Conservation (phyloP, 306 rosid genomes). For the Prunus dulcis region DNA sequence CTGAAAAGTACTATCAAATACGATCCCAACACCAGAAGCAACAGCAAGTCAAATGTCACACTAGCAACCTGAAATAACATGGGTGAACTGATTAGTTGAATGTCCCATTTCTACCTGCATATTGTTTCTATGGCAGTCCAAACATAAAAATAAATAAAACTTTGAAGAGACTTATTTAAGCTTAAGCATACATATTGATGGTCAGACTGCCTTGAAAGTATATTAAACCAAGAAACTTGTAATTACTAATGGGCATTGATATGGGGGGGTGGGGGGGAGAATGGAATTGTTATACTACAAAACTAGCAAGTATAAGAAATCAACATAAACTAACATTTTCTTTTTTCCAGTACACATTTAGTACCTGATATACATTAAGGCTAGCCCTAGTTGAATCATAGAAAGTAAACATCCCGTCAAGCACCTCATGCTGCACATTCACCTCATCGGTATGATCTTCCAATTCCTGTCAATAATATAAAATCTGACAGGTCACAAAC, state of each 20-base stretch:
- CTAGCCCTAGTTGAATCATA: constrained; percentile 66
- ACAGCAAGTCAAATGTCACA: constrained; percentile 90
- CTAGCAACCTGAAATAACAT: constrained; percentile 81
- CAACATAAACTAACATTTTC: constrained; percentile 31
- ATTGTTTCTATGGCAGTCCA: background rate
- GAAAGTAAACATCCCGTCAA: constrained; percentile 88
- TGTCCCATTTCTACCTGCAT: background rate
- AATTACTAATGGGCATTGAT: background rate
- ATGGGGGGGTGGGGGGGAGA: background rate
- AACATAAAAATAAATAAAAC: background rate
- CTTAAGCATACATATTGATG: no score
- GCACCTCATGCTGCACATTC: constrained; percentile 71
- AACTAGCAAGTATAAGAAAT: background rate
- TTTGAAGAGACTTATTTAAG: background rate
- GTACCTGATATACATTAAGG: constrained; percentile 85
- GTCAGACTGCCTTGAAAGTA: background rate
- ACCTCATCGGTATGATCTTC: constrained; percentile 84
- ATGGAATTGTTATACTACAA: background rate
- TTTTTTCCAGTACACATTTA: background rate
- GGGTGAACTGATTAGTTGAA: constrained; percentile 17
- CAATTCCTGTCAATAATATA: constrained; percentile 56
- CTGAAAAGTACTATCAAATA: constrained; percentile 62
- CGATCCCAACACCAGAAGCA: constrained; percentile 77
- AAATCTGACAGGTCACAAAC: background rate
- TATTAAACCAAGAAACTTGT: background rate